Percentiles rank a stretch among this genome's conserved stretches.
Evolutionary conservation across 75 land plant genomes (phyloP).

Genomic region (Cunninghamia lanceolata): DNA sequence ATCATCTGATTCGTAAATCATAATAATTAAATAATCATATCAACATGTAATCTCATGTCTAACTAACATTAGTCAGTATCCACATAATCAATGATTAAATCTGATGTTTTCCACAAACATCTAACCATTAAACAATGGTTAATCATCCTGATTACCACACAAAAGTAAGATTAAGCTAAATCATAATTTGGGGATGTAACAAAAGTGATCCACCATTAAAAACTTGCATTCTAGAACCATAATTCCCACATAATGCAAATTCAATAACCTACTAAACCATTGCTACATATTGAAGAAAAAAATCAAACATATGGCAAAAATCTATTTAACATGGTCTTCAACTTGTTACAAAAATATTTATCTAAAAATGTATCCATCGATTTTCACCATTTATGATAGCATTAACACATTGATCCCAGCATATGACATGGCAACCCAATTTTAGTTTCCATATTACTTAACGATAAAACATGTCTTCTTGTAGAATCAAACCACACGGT

Average conservation of each 20-base stretch:
- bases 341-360: neutral
- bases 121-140: too few species aligned
- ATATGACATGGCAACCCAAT: neutral
- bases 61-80: too few species aligned
- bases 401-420: neutral
- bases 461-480: neutral
- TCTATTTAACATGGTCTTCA: neutral
- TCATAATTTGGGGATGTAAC: too few species aligned
- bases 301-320: neutral
- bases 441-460: too few species aligned
- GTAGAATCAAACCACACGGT: too few species aligned
- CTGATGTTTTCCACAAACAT: too few species aligned
- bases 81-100: too few species aligned
- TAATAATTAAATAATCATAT: too few species aligned
- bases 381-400: neutral
- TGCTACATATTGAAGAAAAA: neutral
- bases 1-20: too few species aligned
- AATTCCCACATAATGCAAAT: neutral
- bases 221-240: constrained; percentile 36
- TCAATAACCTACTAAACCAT: neutral
- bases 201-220: constrained; percentile 81
- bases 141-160: too few species aligned
- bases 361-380: neutral
- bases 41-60: too few species aligned
- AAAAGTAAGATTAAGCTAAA: too few species aligned